Percentiles rank a stretch among this genome's conserved stretches.
Conservation (phyloP, 805 yeast genomes). For the Wickerhamomyces xylosicus region DNA sequence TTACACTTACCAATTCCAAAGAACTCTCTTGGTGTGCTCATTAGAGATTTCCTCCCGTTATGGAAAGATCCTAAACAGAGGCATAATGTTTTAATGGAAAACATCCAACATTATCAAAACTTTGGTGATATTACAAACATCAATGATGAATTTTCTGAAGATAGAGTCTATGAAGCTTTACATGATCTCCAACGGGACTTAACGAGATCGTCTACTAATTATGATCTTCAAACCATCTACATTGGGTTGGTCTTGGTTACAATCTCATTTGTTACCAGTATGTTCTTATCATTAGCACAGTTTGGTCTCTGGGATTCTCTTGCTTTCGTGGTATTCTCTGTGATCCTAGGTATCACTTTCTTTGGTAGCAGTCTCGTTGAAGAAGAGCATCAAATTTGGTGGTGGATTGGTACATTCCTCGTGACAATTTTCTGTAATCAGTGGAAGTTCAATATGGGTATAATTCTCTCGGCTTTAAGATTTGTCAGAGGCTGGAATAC, state of each 20-base stretch:
- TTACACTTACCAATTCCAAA: slow-evolving; percentile 84
- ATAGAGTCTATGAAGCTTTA: slow-evolving; percentile 8
- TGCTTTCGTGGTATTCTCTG: slow-evolving; percentile 15
- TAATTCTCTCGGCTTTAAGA: slow-evolving; percentile 32
- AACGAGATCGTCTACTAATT: slow-evolving; percentile 61
- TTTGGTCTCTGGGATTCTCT: slow-evolving; percentile 3
- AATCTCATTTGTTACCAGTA: slow-evolving; percentile 6
- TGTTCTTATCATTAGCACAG: slow-evolving; percentile 1
- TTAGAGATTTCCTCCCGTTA: slow-evolving; percentile 43
- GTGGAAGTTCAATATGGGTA: slow-evolving; percentile 3
- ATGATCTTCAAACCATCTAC: slow-evolving; percentile 43
- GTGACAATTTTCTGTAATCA: slow-evolving; percentile 7
- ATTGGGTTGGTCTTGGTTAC: slow-evolving; percentile 17
- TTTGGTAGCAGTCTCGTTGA: slow-evolving; percentile 89
- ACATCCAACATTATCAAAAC: slow-evolving; percentile 44
- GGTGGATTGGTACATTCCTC: slow-evolving; percentile 43
- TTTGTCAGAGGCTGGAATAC: slow-evolving; percentile 75
- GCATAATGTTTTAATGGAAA: slow-evolving; percentile 34
- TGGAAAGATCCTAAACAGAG: slow-evolving; percentile 31
- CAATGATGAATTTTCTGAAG: slow-evolving; percentile 13
- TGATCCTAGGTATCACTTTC: slow-evolving; percentile 40
- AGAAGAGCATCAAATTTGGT: slow-evolving; percentile 96
- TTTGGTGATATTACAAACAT: slow-evolving; percentile 27
- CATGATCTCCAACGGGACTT: slow-evolving; percentile 35
- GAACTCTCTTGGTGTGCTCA: slow-evolving; percentile 73